These are phyloP conservation scores for Alternaria dauci DNA, from an alignment of 2,329 filamentous ascomycete genomes.

Conservation along the genomic window DNA sequence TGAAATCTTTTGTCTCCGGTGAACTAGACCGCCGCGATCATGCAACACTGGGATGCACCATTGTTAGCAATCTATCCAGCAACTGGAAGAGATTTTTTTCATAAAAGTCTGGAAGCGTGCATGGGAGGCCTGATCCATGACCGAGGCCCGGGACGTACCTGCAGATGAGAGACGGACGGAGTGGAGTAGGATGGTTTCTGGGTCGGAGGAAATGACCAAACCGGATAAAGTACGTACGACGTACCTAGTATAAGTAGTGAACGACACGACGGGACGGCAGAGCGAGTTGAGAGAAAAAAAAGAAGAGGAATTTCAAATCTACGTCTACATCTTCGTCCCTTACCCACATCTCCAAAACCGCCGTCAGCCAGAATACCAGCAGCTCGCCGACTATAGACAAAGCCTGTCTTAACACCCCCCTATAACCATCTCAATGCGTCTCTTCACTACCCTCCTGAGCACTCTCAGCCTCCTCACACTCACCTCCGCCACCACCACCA, in stretches of 20 bases:
- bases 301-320: background rate
- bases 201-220: background rate
- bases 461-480: slow-evolving; percentile 17
- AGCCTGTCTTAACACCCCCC: background rate
- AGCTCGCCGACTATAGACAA: background rate
- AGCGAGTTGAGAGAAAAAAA: background rate
- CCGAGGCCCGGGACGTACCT: slow-evolving; percentile 2
- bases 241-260: slow-evolving; percentile 2
- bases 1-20: slow-evolving; percentile 5
- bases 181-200: background rate
- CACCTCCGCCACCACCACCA: slow-evolving; percentile 17
- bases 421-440: background rate
- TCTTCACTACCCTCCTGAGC: slow-evolving; percentile 5
- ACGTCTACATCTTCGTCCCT: background rate
- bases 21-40: background rate
- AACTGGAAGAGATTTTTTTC: background rate
- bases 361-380: background rate
- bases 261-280: background rate
- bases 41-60: background rate
- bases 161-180: background rate
- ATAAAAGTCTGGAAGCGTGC: background rate
- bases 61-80: slow-evolving; percentile 1
- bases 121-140: slow-evolving; percentile 1
- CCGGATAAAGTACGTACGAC: background rate
- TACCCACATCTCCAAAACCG: background rate